Conservation (phyloP, 805 yeast species). For the Candida caryicola region DNA sequence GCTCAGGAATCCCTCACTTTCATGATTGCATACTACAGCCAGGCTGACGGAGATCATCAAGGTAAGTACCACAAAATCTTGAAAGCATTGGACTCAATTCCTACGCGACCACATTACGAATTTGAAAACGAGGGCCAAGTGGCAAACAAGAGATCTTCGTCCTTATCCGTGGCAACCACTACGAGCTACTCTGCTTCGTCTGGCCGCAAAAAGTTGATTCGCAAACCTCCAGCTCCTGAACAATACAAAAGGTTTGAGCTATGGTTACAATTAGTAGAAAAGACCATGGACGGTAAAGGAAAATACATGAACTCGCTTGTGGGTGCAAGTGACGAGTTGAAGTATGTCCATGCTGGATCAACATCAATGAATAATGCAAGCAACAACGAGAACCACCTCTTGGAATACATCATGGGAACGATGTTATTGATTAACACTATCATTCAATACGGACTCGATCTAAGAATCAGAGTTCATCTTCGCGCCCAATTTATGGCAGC, state of each 20-base stretch:
- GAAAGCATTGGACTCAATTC: constrained; percentile 47
- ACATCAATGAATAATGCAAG: constrained; percentile 31
- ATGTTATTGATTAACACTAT: constrained; percentile 69
- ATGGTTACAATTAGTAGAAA: constrained; percentile 67
- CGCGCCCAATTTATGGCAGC: constrained; percentile 45
- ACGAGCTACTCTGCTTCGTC: not conserved
- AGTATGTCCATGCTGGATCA: constrained; percentile 35
- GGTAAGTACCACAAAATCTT: constrained; percentile 56
- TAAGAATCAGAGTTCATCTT: constrained; percentile 50
- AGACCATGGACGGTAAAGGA: constrained; percentile 80
- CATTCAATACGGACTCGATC: constrained; percentile 44
- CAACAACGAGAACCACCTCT: constrained; percentile 57
- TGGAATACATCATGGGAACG: constrained; percentile 71
- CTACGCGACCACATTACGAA: constrained; percentile 37
- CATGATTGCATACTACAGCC: constrained; percentile 40
- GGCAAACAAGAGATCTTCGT: constrained; percentile 4
- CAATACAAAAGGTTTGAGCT: constrained; percentile 55
- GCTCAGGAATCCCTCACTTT: constrained; percentile 73
- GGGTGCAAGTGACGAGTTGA: constrained; percentile 85
- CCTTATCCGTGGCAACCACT: not conserved
- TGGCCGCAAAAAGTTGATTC: constrained; percentile 22
- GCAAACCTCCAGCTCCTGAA: constrained; percentile 36
- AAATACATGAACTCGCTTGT: constrained; percentile 81
- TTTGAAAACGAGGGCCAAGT: constrained; percentile 27
- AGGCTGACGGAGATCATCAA: constrained; percentile 21